A percentile compares a stretch with the other conserved stretches of the same genome.
Evolutionary conservation across 257 asterid species (phyloP).

Genomic region (Ilex aquifolium): DNA sequence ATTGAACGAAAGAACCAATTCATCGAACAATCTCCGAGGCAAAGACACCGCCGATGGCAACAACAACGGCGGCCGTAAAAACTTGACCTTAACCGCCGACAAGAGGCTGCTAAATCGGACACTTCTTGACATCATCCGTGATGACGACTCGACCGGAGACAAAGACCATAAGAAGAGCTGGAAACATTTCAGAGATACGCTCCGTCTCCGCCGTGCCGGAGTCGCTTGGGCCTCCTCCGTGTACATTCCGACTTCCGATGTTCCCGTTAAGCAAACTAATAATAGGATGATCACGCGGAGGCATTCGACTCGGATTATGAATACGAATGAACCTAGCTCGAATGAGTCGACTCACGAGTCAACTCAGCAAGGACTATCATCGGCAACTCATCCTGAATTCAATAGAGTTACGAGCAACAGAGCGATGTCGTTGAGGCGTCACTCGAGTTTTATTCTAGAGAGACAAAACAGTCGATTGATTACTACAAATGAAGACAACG

Average conservation of each 20-base stretch:
- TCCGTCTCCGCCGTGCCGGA: slow-evolving; percentile 39
- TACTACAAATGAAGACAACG: not conserved
- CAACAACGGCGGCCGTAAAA: not conserved
- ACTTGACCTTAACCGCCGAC: slow-evolving; percentile 14
- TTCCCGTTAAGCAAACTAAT: slow-evolving; percentile 28
- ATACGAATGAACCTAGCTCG: slow-evolving; percentile 7
- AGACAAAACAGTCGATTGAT: not conserved
- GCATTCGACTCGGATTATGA: slow-evolving; percentile 28
- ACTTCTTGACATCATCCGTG: slow-evolving; percentile 52
- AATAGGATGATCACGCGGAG: slow-evolving; percentile 30
- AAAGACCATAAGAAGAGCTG: slow-evolving; percentile 37
- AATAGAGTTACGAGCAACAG: too few species aligned
- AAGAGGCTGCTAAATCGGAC: slow-evolving; percentile 37
- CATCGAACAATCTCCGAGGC: slow-evolving; percentile 14
- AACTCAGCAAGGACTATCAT: slow-evolving; percentile 18
- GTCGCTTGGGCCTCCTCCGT: slow-evolving; percentile 46
- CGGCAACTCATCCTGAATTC: slow-evolving; percentile 7
- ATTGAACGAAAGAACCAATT: not conserved
- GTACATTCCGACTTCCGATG: slow-evolving; percentile 63
- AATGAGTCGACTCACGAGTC: slow-evolving; percentile 1
- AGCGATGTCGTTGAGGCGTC: too few species aligned
- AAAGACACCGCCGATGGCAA: slow-evolving; percentile 7
- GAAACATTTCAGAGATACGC: slow-evolving; percentile 53
- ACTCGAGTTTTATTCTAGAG: not conserved
- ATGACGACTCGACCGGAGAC: slow-evolving; percentile 47